Conservation (phyloP, 305 asterid species). For the Solanum hybrid region DNA sequence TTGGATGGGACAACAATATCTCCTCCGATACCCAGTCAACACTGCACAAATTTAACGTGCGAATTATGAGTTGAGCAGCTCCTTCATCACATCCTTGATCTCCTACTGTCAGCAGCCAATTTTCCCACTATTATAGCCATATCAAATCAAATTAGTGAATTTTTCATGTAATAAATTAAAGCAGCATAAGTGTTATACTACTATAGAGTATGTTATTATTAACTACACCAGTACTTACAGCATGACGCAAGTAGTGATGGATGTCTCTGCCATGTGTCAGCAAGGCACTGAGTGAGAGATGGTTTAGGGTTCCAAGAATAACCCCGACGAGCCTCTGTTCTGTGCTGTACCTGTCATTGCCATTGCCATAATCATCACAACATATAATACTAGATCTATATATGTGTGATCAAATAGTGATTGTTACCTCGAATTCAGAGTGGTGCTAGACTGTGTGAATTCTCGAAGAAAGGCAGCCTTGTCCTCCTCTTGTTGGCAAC, state of each 20-base stretch:
- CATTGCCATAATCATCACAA: no score
- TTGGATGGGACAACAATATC: conserved; percentile 26
- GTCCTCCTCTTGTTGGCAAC: conserved; percentile 15
- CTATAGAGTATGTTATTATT: no score
- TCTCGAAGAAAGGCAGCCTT: conserved; percentile 30
- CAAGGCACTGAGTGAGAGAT: conserved; percentile 44
- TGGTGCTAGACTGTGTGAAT: conserved; percentile 20
- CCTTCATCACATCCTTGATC: conserved; percentile 15
- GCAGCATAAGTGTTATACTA: no score
- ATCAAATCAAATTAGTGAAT: background rate
- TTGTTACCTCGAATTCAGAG: background rate
- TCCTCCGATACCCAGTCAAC: conserved; percentile 16
- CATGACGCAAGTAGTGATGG: conserved; percentile 31
- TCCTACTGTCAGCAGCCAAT: conserved; percentile 46
- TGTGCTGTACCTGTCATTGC: conserved; percentile 28
- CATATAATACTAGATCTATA: no score
- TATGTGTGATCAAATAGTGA: no score
- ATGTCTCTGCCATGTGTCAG: conserved; percentile 55
- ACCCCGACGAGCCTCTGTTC: conserved; percentile 24
- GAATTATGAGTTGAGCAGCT: conserved; percentile 45
- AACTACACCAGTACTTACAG: conserved; percentile 25
- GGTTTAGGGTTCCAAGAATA: conserved; percentile 45
- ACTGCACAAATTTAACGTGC: conserved; percentile 34
- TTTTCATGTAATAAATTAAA: no score
- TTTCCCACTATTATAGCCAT: conserved; percentile 48